Evolutionary conservation across 2,329 filamentous ascomycete genomes (phyloP), one percentile per base, ranked within the genome.

Genomic region (Aspergillus thermomutatus): DNA sequence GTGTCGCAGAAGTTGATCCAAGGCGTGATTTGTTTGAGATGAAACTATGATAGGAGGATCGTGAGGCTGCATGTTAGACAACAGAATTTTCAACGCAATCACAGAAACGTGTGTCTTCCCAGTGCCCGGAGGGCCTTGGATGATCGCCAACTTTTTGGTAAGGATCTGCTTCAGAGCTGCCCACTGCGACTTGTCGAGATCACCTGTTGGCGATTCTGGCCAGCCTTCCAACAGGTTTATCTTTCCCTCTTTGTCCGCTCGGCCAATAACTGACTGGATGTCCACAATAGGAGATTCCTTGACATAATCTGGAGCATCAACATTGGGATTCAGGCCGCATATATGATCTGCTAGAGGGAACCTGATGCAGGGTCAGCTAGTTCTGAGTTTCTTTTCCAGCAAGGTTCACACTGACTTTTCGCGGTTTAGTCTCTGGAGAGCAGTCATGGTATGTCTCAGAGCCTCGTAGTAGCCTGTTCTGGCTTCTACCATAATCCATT

Each of bases 21-120:
- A 77, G 0, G 92, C 92, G 72, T 96, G 91, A 57, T 97, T 97
- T 0, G 92, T 97, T 65, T 96, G 91, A 7, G 91, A 91, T 0
- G 91, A 83, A 3, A 96, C 80, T 21, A 96, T 80, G 28, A 97
- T 86, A 0, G 90, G 90, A 8, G 86, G 82, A 56, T 87, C 84
- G 0, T 73, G 77, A 1, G 68, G 65, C 2, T 71, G 69, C 66
- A 84, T 80, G 53, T 88, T 90, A 1, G 79, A 73, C 0, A 91
- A 76, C 53, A 92, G 76, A 1, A 87, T 79, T 49, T 83, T 84
- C 9, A 97, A 71, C 0, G 88, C 88, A 26, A 86, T 77, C 2
- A 93, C 84, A 0, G 91, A 94, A 0, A 92, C 88, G 61, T 88
- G 88, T 0, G 92, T 97, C 69, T 97, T 97, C 4, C 87, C 87